Evolutionary conservation across 768 basidiomycete genomes (phyloP).

Genomic region (Agrocybe pediades): DNA sequence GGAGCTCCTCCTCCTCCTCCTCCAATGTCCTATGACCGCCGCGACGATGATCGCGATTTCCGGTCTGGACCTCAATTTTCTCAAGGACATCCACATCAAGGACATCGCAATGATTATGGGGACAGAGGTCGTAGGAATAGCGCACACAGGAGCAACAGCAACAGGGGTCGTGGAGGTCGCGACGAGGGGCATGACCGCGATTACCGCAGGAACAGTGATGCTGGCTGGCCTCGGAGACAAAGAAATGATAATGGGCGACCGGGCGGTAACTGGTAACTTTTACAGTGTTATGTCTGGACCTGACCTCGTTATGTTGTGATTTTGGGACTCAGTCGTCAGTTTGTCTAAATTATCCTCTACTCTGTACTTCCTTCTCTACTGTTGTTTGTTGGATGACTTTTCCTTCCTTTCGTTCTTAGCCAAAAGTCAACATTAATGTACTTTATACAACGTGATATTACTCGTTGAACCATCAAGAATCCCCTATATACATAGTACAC

Average conservation of each 20-base stretch:
- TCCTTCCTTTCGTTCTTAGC: background rate
- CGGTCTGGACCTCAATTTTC: conserved; percentile 21
- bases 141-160: conserved; percentile 31
- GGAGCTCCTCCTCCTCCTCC: conserved; percentile 11
- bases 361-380: conserved; percentile 4
- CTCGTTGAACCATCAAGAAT: too few relatives aligned
- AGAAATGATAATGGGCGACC: conserved; percentile 28
- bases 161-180: conserved; percentile 30
- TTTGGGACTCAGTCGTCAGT: background rate
- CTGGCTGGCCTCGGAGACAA: conserved; percentile 59
- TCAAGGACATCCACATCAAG: too few relatives aligned
- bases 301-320: too few relatives aligned
- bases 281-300: background rate
- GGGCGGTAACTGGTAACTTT: conserved; percentile 18
- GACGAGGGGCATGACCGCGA: conserved; percentile 26
- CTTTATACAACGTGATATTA: background rate
- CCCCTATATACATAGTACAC: too few relatives aligned
- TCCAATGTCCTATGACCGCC: conserved; percentile 20
- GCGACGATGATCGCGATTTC: conserved; percentile 25
- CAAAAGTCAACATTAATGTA: background rate
- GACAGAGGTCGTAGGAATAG: conserved; percentile 36
- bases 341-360: conserved; percentile 13
- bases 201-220: conserved; percentile 47
- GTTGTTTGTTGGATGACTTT: background rate
- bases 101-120: conserved; percentile 22